Evolutionary conservation across 768 basidiomycete genomes (phyloP).

Genomic region (Crepidotus variabilis): DNA sequence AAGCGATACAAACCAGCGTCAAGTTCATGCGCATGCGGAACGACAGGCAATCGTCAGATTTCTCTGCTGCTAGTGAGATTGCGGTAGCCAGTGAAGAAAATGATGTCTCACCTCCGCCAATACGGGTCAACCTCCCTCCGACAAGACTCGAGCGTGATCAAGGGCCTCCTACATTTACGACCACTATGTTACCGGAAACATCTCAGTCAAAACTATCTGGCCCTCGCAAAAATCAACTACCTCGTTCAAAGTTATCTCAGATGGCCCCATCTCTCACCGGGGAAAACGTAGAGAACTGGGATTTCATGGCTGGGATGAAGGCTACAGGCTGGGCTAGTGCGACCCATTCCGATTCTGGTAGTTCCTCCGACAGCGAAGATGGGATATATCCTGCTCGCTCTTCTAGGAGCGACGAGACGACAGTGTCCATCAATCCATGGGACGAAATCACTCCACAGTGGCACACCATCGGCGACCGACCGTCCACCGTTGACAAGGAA

Average conservation of each 20-base stretch:
- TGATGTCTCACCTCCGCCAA: not conserved
- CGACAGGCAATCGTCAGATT: not conserved
- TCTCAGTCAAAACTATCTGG: too few species aligned
- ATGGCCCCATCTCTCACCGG: not conserved
- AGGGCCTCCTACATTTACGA: not conserved
- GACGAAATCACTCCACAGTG: not conserved
- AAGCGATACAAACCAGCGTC: conserved; percentile 7
- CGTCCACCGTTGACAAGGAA: not conserved
- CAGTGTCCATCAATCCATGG: not conserved
- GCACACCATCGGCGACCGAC: not conserved
- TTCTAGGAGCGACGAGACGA: not conserved
- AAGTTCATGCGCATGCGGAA: conserved; percentile 7
- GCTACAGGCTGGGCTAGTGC: not conserved
- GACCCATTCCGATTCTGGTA: not conserved
- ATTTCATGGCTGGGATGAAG: not conserved
- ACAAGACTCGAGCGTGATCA: not conserved
- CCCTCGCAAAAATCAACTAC: not conserved
- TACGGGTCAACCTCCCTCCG: not conserved
- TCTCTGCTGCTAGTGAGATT: not conserved
- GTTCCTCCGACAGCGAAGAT: not conserved
- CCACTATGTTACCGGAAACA: not conserved
- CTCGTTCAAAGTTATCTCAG: not conserved
- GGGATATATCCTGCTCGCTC: not conserved
- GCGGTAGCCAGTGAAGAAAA: not conserved
- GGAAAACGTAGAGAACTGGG: not conserved